Evolutionary conservation across 2,329 filamentous ascomycete genomes (phyloP).

Genomic region (Scleromitrula shiraiana): DNA sequence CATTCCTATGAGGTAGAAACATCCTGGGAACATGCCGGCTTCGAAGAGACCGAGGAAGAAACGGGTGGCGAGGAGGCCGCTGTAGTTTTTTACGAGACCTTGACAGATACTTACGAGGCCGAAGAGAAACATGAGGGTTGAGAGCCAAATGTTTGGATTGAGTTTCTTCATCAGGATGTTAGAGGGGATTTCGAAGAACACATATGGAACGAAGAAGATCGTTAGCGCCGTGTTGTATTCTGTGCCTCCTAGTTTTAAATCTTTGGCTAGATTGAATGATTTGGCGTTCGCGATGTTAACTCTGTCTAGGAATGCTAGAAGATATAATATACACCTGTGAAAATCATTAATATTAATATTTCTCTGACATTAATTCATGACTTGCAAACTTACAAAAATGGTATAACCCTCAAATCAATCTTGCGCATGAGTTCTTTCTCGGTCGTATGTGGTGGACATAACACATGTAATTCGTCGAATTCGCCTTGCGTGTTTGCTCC

Average conservation of each 20-base stretch:
- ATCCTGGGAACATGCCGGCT: slow-evolving; percentile 69
- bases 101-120: slow-evolving; percentile 29
- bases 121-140: slow-evolving; percentile 71
- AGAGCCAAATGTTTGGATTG: slow-evolving; percentile 63
- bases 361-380: neutral
- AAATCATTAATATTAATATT: neutral
- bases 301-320: slow-evolving; percentile 61
- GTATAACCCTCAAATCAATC: slow-evolving; percentile 64
- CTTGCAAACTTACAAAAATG: slow-evolving; percentile 45
- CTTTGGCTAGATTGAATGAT: slow-evolving; percentile 54
- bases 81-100: slow-evolving; percentile 53
- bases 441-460: slow-evolving; percentile 29
- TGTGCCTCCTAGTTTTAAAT: slow-evolving; percentile 50
- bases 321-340: slow-evolving; percentile 50
- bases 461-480: slow-evolving; percentile 24
- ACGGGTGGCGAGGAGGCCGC: slow-evolving; percentile 66
- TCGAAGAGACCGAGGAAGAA: slow-evolving; percentile 80
- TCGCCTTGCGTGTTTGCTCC: slow-evolving; percentile 1
- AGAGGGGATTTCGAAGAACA: slow-evolving; percentile 63
- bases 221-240: slow-evolving; percentile 70
- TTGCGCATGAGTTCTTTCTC: slow-evolving; percentile 59
- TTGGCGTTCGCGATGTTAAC: slow-evolving; percentile 76
- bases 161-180: slow-evolving; percentile 64
- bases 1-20: slow-evolving; percentile 71
- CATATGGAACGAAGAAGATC: slow-evolving; percentile 77